Base-by-base conservation (phyloP, 1,139 yeast genomes). In the Saccharomyces hybrid region DNA sequence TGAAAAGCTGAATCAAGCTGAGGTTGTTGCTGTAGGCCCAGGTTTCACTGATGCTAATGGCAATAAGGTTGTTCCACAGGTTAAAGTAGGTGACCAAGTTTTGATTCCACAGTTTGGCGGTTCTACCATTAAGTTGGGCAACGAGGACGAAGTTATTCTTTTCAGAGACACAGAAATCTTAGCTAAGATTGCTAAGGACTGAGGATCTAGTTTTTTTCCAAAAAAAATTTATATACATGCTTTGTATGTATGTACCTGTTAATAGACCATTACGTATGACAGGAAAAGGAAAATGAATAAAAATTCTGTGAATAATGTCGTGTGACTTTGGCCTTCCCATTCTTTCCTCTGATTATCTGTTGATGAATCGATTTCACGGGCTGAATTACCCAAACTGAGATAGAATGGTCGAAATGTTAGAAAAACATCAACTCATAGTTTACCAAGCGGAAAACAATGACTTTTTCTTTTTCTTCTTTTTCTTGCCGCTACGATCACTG, bases 101-200 rank as follows among this genome's bases (percentile, higher is more conserved):
- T 78, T 93, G 77, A 88, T 93, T 70, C 98, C 98, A 62, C 82
- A 86, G 59, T 88, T 83, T 65, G 96, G 86, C 59, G 99, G 99
- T 56, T 84, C 90, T 63, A 78, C 90, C 61, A 81, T 93, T 74
- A 89, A 86, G 77, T 81, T 93, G 66, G 57, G 59, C 50, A 95
- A 90, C 62, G 96, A 89, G 56, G 83, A 78, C 53, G 93, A 86
- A 70, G 86, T 77, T 70, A 78, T 85, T 64, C 77, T 86, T 67
- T 84, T 81, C 82, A 85, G 97, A 71, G 98, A 93, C 75, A 79
- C 87, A 69, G 98, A 93, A 75, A 87, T 93, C 73, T 82, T 93
- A 70, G 98, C 98, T 69, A 91, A 88, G 80, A 83, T 93, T 65
- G 80, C 42, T 11, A 38, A 38, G 23, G 11, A 38, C 42, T 38